These are phyloP conservation scores for Aspergillus caelatus DNA, from an alignment of 2,329 filamentous ascomycete species.

Conservation along the genomic window DNA sequence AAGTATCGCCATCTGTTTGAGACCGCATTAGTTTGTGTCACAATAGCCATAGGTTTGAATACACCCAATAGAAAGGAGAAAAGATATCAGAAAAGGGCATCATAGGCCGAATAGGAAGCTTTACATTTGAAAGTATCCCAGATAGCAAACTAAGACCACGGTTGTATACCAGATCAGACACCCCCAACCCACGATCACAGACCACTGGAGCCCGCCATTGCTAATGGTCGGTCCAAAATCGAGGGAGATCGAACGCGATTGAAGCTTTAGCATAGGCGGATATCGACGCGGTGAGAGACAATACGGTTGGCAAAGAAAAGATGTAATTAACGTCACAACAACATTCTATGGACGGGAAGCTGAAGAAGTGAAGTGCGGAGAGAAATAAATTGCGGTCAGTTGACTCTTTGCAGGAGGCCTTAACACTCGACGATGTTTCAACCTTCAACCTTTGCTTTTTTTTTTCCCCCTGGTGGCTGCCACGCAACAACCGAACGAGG, in stretches of 20 bases:
- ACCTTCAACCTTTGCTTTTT: background rate
- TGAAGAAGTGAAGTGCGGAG: background rate
- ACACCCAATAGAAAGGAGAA: background rate
- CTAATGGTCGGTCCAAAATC: constrained; percentile 26
- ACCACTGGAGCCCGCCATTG: constrained; percentile 31
- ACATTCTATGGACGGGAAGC: constrained; percentile 20
- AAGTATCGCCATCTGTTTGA: constrained; percentile 55
- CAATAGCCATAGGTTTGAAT: background rate
- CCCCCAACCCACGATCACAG: constrained; percentile 50
- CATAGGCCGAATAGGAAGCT: constrained; percentile 7
- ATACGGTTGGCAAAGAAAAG: constrained; percentile 8
- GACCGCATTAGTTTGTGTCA: background rate
- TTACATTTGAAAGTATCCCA: constrained; percentile 65
- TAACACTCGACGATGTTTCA: background rate
- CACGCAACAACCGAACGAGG: background rate
- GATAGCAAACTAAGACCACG: constrained; percentile 58
- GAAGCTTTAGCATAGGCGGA: constrained; percentile 35
- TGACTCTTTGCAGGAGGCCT: background rate
- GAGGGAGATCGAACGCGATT: constrained; percentile 22
- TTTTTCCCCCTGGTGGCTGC: background rate
- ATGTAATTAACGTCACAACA: background rate
- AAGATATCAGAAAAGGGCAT: background rate
- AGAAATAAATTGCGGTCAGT: background rate
- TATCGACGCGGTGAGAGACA: constrained; percentile 8
- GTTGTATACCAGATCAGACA: constrained; percentile 59